Conservation (phyloP, 345 rosid genomes). For the Populus davidiana region DNA sequence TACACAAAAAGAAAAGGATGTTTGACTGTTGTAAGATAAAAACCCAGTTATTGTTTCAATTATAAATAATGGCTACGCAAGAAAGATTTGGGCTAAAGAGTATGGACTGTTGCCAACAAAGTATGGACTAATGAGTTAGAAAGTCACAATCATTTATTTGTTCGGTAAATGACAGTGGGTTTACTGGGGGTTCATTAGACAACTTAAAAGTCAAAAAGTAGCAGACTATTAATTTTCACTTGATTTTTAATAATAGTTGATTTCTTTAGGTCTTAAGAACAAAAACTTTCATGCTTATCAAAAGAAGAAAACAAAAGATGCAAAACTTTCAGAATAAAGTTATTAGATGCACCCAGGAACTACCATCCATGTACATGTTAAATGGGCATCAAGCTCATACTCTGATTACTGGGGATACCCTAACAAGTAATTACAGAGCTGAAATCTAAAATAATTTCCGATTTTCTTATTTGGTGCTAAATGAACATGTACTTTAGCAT, state of each 20-base stretch:
- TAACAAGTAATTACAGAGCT: background rate
- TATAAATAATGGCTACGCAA: background rate
- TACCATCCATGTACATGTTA: background rate
- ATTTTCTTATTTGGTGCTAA: background rate
- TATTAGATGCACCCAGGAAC: conserved; percentile 1
- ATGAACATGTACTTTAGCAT: background rate
- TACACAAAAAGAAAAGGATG: conserved; percentile 16
- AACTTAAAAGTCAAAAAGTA: background rate
- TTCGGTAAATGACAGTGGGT: background rate
- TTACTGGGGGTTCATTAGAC: background rate
- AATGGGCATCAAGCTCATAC: background rate
- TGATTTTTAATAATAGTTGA: background rate
- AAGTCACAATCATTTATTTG: background rate
- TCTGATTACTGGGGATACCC: background rate
- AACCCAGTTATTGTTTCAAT: background rate
- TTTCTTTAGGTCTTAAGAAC: conserved; percentile 1
- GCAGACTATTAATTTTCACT: background rate
- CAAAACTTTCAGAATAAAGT: background rate
- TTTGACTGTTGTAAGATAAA: background rate
- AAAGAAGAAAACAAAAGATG: background rate
- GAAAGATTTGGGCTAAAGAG: background rate
- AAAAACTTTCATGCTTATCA: background rate
- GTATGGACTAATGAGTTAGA: background rate
- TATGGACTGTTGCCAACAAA: background rate
- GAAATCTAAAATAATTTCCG: background rate